Base-by-base conservation (phyloP, 2,329 filamentous ascomycete species). In the Diatrype stigma region DNA sequence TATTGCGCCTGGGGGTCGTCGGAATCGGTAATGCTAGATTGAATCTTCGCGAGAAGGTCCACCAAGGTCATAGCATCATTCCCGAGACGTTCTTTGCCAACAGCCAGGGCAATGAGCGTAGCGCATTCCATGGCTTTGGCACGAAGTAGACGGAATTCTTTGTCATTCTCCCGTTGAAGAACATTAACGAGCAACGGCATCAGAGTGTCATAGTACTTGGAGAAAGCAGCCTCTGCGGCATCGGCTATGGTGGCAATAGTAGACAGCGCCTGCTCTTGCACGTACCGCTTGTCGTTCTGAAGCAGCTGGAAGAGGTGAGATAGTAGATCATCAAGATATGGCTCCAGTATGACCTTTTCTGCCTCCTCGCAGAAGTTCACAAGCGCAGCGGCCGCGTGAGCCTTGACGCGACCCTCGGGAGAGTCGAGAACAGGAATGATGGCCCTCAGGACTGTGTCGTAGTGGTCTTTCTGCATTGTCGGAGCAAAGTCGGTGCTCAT, bases 51-150 rank as follows among this genome's bases (percentile, higher is more conserved):
- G 48, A 99, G 79, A 21, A 96, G 80, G 62, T 96, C 86, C 19
- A 97, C 93, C 38, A 99, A 78, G 40, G 85, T 87, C 73, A 94
- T 79, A 3, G 93, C 92, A 71, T 99, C 93, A 57, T 82, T 79
- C 10, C 90, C 92, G 70, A 99, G 90, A 55, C 89, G 88, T 61
- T 95, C 89, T 70, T 95, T 94, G 48, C 94, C 94, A 54, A 99
- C 94, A 28, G 94, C 94, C 49, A 99, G 77, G 30, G 94, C 90
- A 63, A 99, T 99, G 42, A 99, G 76, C 7, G 94, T 99, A 17
- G 94, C 93, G 66, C 94, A 99, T 72, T 99, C 94, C 94, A 99
- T 99, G 3, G 94, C 94, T 77, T 99, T 99, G 46, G 94, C 94
- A 52, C 93, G 84, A 37, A 99, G 80, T 45, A 97, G 76, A 49